Conservation (phyloP, 306 rosid species). For the Echinosophora koreensis region DNA sequence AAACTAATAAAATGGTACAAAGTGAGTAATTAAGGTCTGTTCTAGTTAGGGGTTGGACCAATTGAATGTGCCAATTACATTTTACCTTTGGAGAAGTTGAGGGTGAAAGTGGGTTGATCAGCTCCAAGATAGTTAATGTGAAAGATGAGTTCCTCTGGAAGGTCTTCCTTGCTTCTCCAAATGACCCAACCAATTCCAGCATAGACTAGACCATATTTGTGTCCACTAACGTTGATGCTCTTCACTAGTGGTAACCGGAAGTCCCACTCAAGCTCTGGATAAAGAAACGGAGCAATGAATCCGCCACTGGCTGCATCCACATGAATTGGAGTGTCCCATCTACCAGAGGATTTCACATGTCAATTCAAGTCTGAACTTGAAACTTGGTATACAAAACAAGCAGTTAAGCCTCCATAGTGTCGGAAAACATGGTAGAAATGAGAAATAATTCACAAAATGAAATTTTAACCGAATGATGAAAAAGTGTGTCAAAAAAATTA, state of each 20-base stretch:
- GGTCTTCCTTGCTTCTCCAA: constrained; percentile 89
- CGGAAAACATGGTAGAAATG: no score
- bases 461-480: no score
- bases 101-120: constrained; percentile 95
- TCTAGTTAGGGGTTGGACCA: neutral
- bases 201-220: constrained; percentile 88
- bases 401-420: neutral
- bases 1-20: constrained; percentile 21
- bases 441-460: no score
- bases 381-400: neutral
- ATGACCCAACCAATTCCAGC: constrained; percentile 96
- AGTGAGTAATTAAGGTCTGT: neutral
- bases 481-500: no score
- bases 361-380: neutral
- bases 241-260: constrained; percentile 83
- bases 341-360: constrained; percentile 34
- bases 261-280: constrained; percentile 94
- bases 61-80: neutral
- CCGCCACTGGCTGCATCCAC: constrained; percentile 98
- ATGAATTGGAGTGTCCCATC: constrained; percentile 96
- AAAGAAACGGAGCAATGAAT: constrained; percentile 88
- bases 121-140: constrained; percentile 94
- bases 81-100: constrained; percentile 91
- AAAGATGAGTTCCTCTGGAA: constrained; percentile 97
- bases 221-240: constrained; percentile 97